phyloP scores from a whole-genome alignment of 352 stramenopile genomes.

The Phytophthora fragariaefolia region DNA sequence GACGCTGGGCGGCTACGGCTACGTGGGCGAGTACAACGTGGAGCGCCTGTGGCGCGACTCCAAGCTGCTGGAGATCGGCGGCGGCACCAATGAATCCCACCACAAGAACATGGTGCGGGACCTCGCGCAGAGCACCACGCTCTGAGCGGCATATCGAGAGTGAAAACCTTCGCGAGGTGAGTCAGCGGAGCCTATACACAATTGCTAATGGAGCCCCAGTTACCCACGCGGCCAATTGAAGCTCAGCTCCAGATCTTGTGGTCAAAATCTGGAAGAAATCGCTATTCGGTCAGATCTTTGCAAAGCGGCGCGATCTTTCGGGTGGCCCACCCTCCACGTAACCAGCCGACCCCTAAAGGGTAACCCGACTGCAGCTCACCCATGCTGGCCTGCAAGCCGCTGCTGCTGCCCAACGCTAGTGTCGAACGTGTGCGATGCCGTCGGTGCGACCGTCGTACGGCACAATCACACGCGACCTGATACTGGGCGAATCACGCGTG shows the following conservation, averaged over 20 bases:
- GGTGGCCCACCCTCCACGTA: conserved; percentile 7
- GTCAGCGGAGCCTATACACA: background rate
- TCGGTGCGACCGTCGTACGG: conserved; percentile 2
- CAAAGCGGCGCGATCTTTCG: conserved; percentile 27
- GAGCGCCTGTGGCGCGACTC: conserved; percentile 98
- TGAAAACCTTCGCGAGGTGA: background rate
- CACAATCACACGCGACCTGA: conserved; percentile 8
- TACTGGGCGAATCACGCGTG: background rate
- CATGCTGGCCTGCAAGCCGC: no score
- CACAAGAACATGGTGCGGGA: conserved; percentile 98
- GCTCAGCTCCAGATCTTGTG: conserved; percentile 4
- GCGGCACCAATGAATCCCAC: conserved; percentile 98
- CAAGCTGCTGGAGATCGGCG: conserved; percentile 99
- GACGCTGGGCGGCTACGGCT: conserved; percentile 98
- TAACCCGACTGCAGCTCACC: background rate
- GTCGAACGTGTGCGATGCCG: no score
- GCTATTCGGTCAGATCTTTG: conserved; percentile 28
- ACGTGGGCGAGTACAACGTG: conserved; percentile 99
- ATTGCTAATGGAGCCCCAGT: background rate
- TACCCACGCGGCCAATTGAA: background rate
- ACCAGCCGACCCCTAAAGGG: background rate
- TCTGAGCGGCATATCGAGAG: conserved; percentile 9
- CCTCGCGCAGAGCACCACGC: conserved; percentile 45
- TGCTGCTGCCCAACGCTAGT: no score
- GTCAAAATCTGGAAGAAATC: conserved; percentile 31